These are phyloP conservation scores for Phytopythium vexans DNA, from an alignment of 352 stramenopile genomes.

Conservation along the genomic window DNA sequence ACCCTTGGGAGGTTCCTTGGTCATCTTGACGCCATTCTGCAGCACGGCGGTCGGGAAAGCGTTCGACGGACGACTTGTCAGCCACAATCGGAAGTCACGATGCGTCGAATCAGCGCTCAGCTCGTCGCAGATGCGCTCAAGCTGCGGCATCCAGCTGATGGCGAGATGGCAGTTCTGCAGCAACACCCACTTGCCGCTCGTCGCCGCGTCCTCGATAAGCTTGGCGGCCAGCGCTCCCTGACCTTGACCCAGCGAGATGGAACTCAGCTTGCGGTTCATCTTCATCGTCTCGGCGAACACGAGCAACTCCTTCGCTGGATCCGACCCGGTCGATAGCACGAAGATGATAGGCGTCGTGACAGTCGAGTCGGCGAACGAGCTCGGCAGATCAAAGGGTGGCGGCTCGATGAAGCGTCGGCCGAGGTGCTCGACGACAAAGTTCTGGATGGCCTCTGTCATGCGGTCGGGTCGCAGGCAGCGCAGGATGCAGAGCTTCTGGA, in stretches of 20 bases:
- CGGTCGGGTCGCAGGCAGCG: slow-evolving; percentile 77
- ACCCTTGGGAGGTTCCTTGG: slow-evolving; percentile 94
- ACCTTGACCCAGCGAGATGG: slow-evolving; percentile 89
- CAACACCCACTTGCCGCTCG: slow-evolving; percentile 90
- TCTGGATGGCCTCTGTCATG: slow-evolving; percentile 88
- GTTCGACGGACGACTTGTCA: slow-evolving; percentile 81
- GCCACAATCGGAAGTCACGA: slow-evolving; percentile 93
- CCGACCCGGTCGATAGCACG: slow-evolving; percentile 85
- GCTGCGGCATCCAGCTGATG: slow-evolving; percentile 90
- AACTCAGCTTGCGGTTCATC: slow-evolving; percentile 79
- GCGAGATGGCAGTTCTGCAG: slow-evolving; percentile 92
- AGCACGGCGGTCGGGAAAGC: slow-evolving; percentile 92
- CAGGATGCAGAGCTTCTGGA: slow-evolving; percentile 82
- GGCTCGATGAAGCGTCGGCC: slow-evolving; percentile 89
- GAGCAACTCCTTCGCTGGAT: slow-evolving; percentile 88
- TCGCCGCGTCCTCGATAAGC: slow-evolving; percentile 86
- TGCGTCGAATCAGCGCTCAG: slow-evolving; percentile 80
- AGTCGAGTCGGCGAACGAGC: slow-evolving; percentile 83
- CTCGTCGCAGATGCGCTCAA: slow-evolving; percentile 91
- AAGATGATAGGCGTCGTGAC: slow-evolving; percentile 90
- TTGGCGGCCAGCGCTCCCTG: slow-evolving; percentile 84
- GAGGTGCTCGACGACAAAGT: slow-evolving; percentile 88
- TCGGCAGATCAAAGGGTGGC: slow-evolving; percentile 75
- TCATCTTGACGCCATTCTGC: slow-evolving; percentile 97
- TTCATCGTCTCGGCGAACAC: slow-evolving; percentile 84